These are phyloP conservation scores for Coniochaeta sp. DNA, from an alignment of 2,329 filamentous ascomycete species.

Conservation along the genomic window DNA sequence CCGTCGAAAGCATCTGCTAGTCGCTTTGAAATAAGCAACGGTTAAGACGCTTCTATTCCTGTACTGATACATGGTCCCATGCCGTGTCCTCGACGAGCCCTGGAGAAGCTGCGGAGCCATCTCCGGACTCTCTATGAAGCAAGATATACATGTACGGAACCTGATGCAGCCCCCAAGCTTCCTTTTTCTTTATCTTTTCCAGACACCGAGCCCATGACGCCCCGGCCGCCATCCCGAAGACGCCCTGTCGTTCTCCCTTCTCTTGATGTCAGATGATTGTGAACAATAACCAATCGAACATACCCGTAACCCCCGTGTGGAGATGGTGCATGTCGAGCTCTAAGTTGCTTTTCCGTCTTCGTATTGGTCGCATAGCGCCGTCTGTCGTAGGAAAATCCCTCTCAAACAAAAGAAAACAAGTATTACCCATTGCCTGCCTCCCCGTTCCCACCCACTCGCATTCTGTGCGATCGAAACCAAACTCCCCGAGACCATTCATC, in stretches of 20 bases:
- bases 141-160: neutral
- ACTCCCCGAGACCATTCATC: neutral
- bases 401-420: neutral
- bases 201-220: neutral
- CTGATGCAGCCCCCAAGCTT: neutral
- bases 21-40: neutral
- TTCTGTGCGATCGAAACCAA: neutral
- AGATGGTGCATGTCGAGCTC: conserved; percentile 1
- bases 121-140: neutral
- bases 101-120: neutral
- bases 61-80: neutral
- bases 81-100: neutral
- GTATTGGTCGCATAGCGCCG: neutral
- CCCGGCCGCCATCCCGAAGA: neutral
- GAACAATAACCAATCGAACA: neutral
- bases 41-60: neutral
- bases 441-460: neutral
- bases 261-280: neutral
- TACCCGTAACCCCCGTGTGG: neutral
- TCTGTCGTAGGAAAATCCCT: neutral
- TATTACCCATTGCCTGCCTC: neutral
- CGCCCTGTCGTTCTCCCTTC: neutral
- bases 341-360: neutral
- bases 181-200: neutral
- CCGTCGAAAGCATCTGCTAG: neutral